Evolutionary conservation across 352 stramenopile species (phyloP), one percentile per base, ranked within the genome.

Genomic region (Phytophthora pluvialis): DNA sequence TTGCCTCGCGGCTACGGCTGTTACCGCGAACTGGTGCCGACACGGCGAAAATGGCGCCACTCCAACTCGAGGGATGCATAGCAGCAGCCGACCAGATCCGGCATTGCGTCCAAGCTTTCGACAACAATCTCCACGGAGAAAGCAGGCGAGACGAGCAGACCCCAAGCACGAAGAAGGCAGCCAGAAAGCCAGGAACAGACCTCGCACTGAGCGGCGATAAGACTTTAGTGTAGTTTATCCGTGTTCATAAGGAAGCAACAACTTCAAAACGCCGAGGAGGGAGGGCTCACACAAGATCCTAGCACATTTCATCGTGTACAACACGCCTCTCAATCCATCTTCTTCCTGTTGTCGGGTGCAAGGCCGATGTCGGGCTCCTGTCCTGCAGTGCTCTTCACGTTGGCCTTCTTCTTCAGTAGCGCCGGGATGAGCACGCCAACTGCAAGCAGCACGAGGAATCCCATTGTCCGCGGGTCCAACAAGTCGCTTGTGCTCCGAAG

Each of bases 401-500:
- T 65, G 2, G 47, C 33, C 55, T 72, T 70, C 45, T 75, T 75
- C 65, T 91, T 94, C 16, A 90, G 47, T 15, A 92, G 8, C 18
- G 74, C 81, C 6, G 85, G 85, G 25, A 94, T 72, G 21, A 94
- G 78, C 78, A 92, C 86, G 9, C 78, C 83, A 3, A 81, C n/a
- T 4, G 80, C 78, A 15, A 91, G 64, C 10, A 92, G 46, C 29
- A 88, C 50, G 13, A 94, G 63, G 46, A 81, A 79, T 3, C 77
- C 85, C 33, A 92, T 70, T 0, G 83, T 89, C 5, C 69, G 67
- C 13, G 71, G 67, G 46, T 92, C 80, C 44, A 94, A 60, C 46
- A 94, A 60, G 44, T 94, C 85, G 25, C 78, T 81, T 12, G 84
- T 87, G 54, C 76, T 88, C 29, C 57, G 52, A 29, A 95, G 72